These are phyloP conservation scores for Gelatoporia subvermispora DNA, from an alignment of 768 basidiomycete genomes.

Conservation along the genomic window DNA sequence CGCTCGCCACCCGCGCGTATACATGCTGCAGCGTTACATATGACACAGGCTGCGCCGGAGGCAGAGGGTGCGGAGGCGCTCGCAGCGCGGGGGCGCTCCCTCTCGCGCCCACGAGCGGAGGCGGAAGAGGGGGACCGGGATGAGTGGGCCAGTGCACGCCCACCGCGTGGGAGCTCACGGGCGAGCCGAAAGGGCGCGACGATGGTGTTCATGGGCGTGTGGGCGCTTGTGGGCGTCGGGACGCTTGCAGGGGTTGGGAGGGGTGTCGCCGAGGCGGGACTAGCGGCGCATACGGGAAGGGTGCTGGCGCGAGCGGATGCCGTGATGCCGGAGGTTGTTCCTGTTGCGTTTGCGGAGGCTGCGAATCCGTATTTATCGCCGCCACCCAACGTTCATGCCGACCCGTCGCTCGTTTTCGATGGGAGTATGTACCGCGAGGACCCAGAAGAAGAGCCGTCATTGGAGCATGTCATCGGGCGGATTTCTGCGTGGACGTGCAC, in stretches of 20 bases:
- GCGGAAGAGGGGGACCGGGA: constrained; percentile 20
- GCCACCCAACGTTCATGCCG: background rate
- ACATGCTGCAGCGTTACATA: constrained; percentile 28
- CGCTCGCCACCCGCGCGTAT: constrained; percentile 17
- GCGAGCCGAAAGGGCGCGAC: constrained; percentile 67
- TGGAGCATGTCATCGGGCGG: constrained; percentile 59
- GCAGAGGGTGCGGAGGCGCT: constrained; percentile 16
- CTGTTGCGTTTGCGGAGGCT: background rate
- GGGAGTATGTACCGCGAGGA: background rate
- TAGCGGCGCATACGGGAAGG: constrained; percentile 36
- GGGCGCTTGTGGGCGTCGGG: constrained; percentile 69
- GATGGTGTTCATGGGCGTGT: constrained; percentile 78
- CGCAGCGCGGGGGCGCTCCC: constrained; percentile 40
- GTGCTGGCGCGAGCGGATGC: constrained; percentile 35
- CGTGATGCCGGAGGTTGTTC: background rate
- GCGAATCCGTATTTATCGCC: background rate
- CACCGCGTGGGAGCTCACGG: constrained; percentile 40
- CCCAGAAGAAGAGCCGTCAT: background rate
- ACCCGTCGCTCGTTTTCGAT: background rate
- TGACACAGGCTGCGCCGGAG: constrained; percentile 26
- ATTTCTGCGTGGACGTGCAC: constrained; percentile 95
- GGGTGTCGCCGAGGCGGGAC: constrained; percentile 22
- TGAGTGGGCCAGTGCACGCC: constrained; percentile 14
- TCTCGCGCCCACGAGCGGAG: constrained; percentile 33
- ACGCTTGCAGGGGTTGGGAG: constrained; percentile 34